phyloP scores from a whole-genome alignment of 257 asterid genomes.

The Prunella vulgaris region DNA sequence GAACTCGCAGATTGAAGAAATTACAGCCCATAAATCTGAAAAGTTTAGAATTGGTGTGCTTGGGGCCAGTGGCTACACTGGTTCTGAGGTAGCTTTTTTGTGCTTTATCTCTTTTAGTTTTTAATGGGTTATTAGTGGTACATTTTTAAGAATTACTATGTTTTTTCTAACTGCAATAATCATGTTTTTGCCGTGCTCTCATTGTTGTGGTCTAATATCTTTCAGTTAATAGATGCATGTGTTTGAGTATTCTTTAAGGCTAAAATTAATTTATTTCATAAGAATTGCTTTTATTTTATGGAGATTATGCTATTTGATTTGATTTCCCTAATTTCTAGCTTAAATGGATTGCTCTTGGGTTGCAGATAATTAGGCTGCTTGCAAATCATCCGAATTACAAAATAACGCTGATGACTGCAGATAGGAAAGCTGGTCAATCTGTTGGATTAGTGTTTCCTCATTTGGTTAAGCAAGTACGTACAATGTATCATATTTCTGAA shows the following conservation, averaged over 20 bases:
- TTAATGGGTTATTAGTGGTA: neutral
- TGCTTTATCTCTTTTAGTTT: neutral
- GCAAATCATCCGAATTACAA: constrained; percentile 67
- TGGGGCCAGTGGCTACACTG: constrained; percentile 93
- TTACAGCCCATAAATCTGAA: constrained; percentile 35
- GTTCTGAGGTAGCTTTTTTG: constrained; percentile 58
- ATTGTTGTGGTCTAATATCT: neutral
- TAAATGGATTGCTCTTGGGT: constrained; percentile 10
- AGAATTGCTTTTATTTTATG: neutral
- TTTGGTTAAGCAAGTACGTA: constrained; percentile 61
- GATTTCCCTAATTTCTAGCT: neutral
- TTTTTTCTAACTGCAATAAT: neutral
- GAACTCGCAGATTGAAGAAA: constrained; percentile 35
- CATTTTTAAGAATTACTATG: neutral
- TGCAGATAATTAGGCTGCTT: constrained; percentile 82
- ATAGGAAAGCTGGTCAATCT: constrained; percentile 94
- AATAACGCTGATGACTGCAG: constrained; percentile 87
- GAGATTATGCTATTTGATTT: constrained; percentile 2
- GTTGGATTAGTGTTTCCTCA: constrained; percentile 91
- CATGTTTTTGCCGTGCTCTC: neutral
- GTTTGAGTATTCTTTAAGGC: neutral
- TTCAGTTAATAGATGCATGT: neutral
- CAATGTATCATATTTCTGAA: neutral
- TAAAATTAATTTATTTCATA: neutral
- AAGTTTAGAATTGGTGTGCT: constrained; percentile 67